Evolutionary conservation across 257 asterid species (phyloP).

Genomic region (Nyctanthes arbortristis): DNA sequence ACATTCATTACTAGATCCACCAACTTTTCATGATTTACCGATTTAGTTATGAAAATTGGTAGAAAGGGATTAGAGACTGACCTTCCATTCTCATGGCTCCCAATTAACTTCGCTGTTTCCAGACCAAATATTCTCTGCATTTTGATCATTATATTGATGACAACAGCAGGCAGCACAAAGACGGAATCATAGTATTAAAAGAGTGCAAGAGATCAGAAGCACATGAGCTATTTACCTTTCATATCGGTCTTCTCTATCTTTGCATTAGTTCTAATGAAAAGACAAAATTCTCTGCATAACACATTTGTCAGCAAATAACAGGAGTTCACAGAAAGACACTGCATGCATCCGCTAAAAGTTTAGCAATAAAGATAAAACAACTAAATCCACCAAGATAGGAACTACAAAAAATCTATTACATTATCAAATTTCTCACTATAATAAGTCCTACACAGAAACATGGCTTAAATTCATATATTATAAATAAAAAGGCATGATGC

Average conservation of each 20-base stretch:
- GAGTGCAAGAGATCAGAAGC: constrained; percentile 25
- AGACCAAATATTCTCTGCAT: background rate
- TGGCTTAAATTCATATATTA: background rate
- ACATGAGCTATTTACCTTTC: constrained; percentile 33
- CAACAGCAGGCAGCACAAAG: constrained; percentile 39
- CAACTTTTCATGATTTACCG: background rate
- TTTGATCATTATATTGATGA: constrained; percentile 22
- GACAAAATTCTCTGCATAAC: background rate
- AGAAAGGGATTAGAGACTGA: constrained; percentile 22
- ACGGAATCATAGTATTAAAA: constrained; percentile 35
- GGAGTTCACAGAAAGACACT: background rate
- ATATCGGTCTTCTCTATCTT: constrained; percentile 22
- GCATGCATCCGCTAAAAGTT: background rate
- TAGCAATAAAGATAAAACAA: background rate
- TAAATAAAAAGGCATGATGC: too few species aligned
- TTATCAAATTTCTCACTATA: background rate
- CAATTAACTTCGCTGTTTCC: constrained; percentile 13
- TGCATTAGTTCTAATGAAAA: constrained; percentile 10
- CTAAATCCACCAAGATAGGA: background rate
- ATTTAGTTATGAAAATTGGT: constrained; percentile 5
- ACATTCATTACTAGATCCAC: background rate
- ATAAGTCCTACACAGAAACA: background rate
- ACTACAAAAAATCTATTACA: background rate
- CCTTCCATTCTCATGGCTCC: constrained; percentile 18
- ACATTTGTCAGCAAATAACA: background rate